phyloP scores from a whole-genome alignment of 257 asterid species.

The Solanum peruvianum region DNA sequence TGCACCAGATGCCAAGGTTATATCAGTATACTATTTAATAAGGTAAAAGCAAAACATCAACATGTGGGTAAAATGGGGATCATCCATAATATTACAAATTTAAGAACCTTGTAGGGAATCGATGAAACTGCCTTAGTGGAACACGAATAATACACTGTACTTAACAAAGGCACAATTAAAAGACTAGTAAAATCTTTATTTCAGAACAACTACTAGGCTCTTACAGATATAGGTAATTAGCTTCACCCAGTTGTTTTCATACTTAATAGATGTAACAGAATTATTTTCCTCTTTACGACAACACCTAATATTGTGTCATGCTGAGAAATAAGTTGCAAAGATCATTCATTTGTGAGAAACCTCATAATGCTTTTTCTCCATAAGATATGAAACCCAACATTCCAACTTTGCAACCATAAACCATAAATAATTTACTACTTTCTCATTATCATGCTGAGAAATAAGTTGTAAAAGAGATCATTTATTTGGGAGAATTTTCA shows the following conservation, averaged over 20 bases:
- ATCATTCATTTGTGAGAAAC: not conserved
- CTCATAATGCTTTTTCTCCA: not conserved
- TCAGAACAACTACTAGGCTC: not conserved
- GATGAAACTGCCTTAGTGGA: not conserved
- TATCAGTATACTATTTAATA: not conserved
- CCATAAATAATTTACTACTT: not conserved
- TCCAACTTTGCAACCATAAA: not conserved
- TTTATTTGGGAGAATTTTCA: not conserved
- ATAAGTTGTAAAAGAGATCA: not conserved
- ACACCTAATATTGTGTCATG: not conserved
- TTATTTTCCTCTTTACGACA: not conserved
- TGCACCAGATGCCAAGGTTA: slow-evolving; percentile 23
- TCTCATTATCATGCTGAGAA: not conserved
- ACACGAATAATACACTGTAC: not conserved
- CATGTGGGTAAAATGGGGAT: not conserved
- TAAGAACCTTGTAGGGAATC: not conserved
- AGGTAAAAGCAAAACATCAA: not conserved
- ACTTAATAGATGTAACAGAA: not conserved
- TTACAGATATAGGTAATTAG: not conserved
- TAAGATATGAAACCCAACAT: not conserved
- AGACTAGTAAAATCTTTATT: not conserved
- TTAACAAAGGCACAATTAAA: not conserved
- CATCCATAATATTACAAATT: not conserved
- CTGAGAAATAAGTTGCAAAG: not conserved
- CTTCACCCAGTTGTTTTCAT: not conserved